Percentiles rank a stretch among this genome's conserved stretches.
These are phyloP conservation scores for Lojkania enalia DNA, from an alignment of 2,329 filamentous ascomycete genomes.

Conservation along the genomic window DNA sequence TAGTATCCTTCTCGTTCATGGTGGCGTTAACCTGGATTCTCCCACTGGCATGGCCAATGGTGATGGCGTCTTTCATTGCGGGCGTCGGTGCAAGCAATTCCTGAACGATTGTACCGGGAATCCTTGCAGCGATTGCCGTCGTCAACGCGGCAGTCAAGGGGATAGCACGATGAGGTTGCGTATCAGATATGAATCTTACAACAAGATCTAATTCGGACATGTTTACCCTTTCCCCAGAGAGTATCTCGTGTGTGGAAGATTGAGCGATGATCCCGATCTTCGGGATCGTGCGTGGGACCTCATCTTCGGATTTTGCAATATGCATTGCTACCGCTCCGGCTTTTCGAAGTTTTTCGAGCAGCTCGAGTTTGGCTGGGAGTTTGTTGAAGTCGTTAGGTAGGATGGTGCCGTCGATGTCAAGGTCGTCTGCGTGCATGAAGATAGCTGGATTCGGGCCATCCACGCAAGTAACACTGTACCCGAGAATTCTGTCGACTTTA, in stretches of 20 bases:
- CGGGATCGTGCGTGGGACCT: constrained; percentile 61
- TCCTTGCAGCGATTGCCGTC: constrained; percentile 46
- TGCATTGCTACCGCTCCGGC: constrained; percentile 65
- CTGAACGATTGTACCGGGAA: constrained; percentile 43
- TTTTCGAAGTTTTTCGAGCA: constrained; percentile 61
- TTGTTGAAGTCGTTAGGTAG: constrained; percentile 59
- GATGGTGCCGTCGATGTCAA: constrained; percentile 56
- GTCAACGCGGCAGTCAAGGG: constrained; percentile 50
- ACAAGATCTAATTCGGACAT: constrained; percentile 44
- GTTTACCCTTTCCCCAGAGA: constrained; percentile 45
- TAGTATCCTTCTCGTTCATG: constrained; percentile 29
- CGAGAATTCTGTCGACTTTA: constrained; percentile 55
- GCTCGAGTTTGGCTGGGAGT: constrained; percentile 52
- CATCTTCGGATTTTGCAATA: constrained; percentile 50
- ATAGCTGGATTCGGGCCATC: constrained; percentile 68
- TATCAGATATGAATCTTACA: constrained; percentile 50
- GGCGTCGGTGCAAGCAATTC: constrained; percentile 29
- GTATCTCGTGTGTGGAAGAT: constrained; percentile 41
- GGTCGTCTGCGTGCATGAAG: constrained; percentile 60
- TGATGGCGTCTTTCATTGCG: constrained; percentile 36
- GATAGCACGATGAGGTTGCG: constrained; percentile 49
- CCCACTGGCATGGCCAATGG: constrained; percentile 46
- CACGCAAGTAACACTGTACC: constrained; percentile 59
- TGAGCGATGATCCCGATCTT: constrained; percentile 63
- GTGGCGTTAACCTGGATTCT: constrained; percentile 41